Evolutionary conservation across 2,329 filamentous ascomycete species (phyloP).

Genomic region (Penicillium sp.): DNA sequence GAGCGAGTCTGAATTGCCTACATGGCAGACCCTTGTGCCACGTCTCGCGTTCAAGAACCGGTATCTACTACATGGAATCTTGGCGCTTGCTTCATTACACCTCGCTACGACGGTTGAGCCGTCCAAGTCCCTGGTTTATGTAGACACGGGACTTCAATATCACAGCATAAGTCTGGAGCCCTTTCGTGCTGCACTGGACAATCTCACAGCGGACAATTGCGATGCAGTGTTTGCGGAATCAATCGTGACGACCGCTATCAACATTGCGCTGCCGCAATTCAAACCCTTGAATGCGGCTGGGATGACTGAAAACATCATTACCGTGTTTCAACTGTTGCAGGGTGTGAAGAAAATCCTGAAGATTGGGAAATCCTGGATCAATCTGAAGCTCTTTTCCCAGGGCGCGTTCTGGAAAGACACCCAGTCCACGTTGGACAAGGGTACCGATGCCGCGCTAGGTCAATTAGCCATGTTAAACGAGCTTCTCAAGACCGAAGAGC

Average conservation of each 20-base stretch:
- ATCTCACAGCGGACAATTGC: constrained; percentile 25
- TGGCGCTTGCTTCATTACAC: constrained; percentile 35
- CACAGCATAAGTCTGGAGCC: constrained; percentile 23
- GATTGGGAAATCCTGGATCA: constrained; percentile 34
- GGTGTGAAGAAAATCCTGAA: constrained; percentile 26
- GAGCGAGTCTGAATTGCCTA: constrained; percentile 19
- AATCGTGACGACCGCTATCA: constrained; percentile 25
- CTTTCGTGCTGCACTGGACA: constrained; percentile 25
- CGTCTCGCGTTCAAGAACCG: constrained; percentile 30
- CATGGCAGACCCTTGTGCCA: constrained; percentile 34
- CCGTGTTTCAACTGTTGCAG: constrained; percentile 26
- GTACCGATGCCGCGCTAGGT: constrained; percentile 18
- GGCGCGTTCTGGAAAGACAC: constrained; percentile 46
- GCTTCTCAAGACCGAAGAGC: constrained; percentile 10
- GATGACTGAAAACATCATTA: constrained; percentile 25
- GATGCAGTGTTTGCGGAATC: constrained; percentile 28
- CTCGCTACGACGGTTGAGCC: constrained; percentile 25
- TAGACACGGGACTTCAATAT: constrained; percentile 25
- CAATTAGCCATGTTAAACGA: constrained; percentile 18
- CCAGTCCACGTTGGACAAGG: constrained; percentile 11
- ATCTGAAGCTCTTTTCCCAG: constrained; percentile 48
- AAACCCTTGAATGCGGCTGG: constrained; percentile 7
- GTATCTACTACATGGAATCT: constrained; percentile 35
- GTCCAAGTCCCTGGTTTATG: constrained; percentile 15
- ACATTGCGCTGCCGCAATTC: constrained; percentile 23